Evolutionary conservation across 2,329 filamentous ascomycete species (phyloP).

Genomic region (Diaporthe vexans): DNA sequence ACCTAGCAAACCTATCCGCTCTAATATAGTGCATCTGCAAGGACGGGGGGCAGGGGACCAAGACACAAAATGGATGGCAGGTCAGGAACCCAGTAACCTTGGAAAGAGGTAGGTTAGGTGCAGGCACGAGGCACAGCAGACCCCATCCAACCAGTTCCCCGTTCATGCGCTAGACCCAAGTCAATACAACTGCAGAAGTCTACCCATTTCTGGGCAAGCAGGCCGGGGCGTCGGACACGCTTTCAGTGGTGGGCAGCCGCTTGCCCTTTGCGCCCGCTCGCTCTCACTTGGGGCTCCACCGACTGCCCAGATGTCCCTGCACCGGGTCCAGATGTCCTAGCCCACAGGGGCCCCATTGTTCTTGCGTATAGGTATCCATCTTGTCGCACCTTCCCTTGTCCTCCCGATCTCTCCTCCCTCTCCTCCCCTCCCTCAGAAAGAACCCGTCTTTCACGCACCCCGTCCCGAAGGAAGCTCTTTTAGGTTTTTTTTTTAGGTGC

Average conservation of each 20-base stretch:
- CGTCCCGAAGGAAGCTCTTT: conserved; percentile 13
- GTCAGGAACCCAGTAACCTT: not conserved
- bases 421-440: conserved; percentile 15
- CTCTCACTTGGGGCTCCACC: not conserved
- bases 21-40: conserved; percentile 16
- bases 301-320: no score
- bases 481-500: conserved; percentile 37
- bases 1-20: not conserved
- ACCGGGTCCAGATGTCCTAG: not conserved
- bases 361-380: conserved; percentile 34
- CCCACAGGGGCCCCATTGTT: conserved; percentile 21
- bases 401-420: not conserved
- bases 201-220: conserved; percentile 19
- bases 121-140: conserved; percentile 14
- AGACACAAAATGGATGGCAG: not conserved
- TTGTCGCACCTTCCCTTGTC: conserved; percentile 33
- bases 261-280: not conserved
- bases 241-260: conserved; percentile 15
- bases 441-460: conserved; percentile 10
- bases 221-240: not conserved
- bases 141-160: conserved; percentile 13
- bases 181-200: conserved; percentile 19
- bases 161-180: conserved; percentile 13
- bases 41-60: conserved; percentile 3
- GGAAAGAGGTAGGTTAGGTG: not conserved